A percentile compares a stretch with the other conserved stretches of the same genome.
phyloP scores from a whole-genome alignment of 345 rosid species.

The Populus ilicifolia region DNA sequence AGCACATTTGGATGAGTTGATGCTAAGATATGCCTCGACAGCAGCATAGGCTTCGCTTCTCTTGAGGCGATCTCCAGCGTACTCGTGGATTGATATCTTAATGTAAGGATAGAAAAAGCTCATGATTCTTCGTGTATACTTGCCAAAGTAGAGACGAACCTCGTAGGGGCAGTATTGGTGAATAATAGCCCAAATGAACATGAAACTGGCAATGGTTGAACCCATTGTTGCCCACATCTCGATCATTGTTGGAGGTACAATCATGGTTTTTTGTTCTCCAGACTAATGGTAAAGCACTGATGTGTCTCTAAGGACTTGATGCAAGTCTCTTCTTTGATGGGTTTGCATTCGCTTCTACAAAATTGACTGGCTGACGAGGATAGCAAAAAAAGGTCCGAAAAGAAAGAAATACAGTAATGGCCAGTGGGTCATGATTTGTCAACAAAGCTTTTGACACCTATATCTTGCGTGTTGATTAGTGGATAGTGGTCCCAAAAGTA shows the following conservation, averaged over 20 bases:
- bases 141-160: slow-evolving; percentile 40
- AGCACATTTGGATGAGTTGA: slow-evolving; percentile 38
- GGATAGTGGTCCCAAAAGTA: background rate
- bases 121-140: slow-evolving; percentile 28
- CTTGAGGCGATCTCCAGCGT: slow-evolving; percentile 42
- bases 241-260: slow-evolving; percentile 31
- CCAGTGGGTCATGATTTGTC: too few relatives aligned
- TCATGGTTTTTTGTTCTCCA: slow-evolving; percentile 4
- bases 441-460: too few relatives aligned
- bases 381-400: background rate
- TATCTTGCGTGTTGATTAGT: background rate
- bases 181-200: slow-evolving; percentile 55
- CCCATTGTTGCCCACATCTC: slow-evolving; percentile 62
- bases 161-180: slow-evolving; percentile 54
- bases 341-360: background rate
- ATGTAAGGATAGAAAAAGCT: slow-evolving; percentile 41
- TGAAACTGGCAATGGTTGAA: slow-evolving; percentile 49
- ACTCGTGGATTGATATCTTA: slow-evolving; percentile 47
- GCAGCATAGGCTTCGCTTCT: slow-evolving; percentile 54
- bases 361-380: background rate
- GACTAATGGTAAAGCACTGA: background rate
- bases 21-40: slow-evolving; percentile 51
- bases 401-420: background rate
- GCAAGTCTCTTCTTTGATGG: background rate
- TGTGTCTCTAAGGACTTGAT: background rate